Percentiles rank a stretch among this genome's conserved stretches.
Evolutionary conservation across 2,329 filamentous ascomycete species (phyloP).

Genomic region (Geosmithia morbida): DNA sequence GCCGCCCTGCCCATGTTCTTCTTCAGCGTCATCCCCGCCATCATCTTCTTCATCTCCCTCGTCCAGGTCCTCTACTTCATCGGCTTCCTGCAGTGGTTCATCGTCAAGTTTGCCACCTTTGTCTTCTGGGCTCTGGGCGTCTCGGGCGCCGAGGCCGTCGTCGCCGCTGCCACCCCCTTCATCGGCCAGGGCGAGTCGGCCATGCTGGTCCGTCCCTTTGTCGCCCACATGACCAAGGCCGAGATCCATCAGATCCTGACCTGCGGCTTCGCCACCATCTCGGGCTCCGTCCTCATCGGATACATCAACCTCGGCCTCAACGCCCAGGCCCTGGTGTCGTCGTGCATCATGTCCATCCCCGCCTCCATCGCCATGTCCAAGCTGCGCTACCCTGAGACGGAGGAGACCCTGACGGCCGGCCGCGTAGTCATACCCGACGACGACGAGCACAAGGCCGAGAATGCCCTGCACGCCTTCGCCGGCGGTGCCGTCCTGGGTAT

Average conservation of each 20-base stretch:
- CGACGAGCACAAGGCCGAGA: slow-evolving; percentile 60
- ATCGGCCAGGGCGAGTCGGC: slow-evolving; percentile 90
- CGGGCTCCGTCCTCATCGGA: slow-evolving; percentile 71
- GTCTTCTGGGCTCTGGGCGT: slow-evolving; percentile 86
- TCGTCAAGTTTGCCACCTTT: slow-evolving; percentile 73
- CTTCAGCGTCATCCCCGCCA: slow-evolving; percentile 67
- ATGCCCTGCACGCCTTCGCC: slow-evolving; percentile 72
- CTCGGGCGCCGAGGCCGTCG: slow-evolving; percentile 84
- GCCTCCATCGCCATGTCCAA: slow-evolving; percentile 83
- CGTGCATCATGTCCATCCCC: slow-evolving; percentile 91
- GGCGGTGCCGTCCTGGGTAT: slow-evolving; percentile 76
- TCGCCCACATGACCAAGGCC: slow-evolving; percentile 70
- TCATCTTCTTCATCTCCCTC: slow-evolving; percentile 93
- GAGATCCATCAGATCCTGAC: slow-evolving; percentile 90
- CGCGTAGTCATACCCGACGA: slow-evolving; percentile 70
- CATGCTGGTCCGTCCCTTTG: slow-evolving; percentile 81
- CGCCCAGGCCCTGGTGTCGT: slow-evolving; percentile 72
- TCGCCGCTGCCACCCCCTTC: slow-evolving; percentile 84
- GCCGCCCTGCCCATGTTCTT: slow-evolving; percentile 51
- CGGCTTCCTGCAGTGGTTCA: slow-evolving; percentile 76
- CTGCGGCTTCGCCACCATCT: slow-evolving; percentile 84
- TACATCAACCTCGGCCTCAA: slow-evolving; percentile 79
- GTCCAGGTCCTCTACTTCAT: slow-evolving; percentile 76
- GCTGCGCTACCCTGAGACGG: slow-evolving; percentile 75
- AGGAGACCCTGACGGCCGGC: slow-evolving; percentile 73